Percentiles rank a stretch among this genome's conserved stretches.
These are phyloP conservation scores for Eucommia ulmoides DNA, from an alignment of 257 asterid species.

Conservation along the genomic window DNA sequence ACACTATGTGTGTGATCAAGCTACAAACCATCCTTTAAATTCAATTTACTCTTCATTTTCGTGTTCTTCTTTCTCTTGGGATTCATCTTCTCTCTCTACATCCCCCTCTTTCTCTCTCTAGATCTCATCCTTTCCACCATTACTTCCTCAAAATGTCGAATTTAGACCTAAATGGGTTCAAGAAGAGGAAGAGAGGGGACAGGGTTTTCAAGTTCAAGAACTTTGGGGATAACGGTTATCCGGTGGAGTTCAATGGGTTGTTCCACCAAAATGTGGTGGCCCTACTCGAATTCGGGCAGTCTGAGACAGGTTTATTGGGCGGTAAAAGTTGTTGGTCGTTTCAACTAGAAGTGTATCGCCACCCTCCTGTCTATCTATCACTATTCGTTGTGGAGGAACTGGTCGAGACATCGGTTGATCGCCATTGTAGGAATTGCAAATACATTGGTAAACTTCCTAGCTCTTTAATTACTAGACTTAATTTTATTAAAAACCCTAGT, in stretches of 20 bases:
- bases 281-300: conserved; percentile 59
- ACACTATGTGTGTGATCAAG: conserved; percentile 64
- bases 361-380: conserved; percentile 44
- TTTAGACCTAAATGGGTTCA: conserved; percentile 44
- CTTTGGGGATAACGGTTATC: conserved; percentile 70
- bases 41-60: neutral
- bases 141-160: conserved; percentile 29
- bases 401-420: conserved; percentile 42
- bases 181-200: conserved; percentile 72
- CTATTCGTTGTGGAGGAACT: conserved; percentile 82
- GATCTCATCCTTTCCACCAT: neutral
- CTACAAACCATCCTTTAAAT: neutral
- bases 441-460: conserved; percentile 45
- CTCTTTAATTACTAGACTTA: no score
- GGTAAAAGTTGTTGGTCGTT: conserved; percentile 67
- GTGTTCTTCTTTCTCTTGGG: conserved; percentile 3
- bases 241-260: conserved; percentile 51
- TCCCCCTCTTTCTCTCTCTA: neutral
- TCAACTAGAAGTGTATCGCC: conserved; percentile 72
- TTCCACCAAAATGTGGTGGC: conserved; percentile 55
- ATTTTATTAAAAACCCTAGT: no score
- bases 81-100: conserved; percentile 16
- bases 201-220: conserved; percentile 71
- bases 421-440: conserved; percentile 71
- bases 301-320: conserved; percentile 39